Evolutionary conservation across 1,139 yeast species (phyloP).

Genomic region (Scheffersomyces illinoinensis): DNA sequence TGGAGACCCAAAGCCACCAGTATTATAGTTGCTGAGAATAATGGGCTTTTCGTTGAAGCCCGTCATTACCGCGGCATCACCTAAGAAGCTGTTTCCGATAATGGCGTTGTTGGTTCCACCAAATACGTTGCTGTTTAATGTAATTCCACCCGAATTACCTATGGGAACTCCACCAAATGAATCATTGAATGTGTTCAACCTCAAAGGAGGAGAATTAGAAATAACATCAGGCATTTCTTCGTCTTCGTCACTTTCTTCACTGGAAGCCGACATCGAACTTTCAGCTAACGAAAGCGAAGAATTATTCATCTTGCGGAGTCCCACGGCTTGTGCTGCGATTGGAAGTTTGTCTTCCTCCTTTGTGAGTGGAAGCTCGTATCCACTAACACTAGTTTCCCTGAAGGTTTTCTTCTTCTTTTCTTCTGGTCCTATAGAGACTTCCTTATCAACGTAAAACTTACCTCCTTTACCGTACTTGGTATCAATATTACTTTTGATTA

Average conservation of each 20-base stretch:
- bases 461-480: constrained; percentile 86
- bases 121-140: neutral
- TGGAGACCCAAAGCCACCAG: constrained; percentile 30
- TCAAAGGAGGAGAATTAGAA: constrained; percentile 28
- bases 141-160: neutral
- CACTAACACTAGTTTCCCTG: constrained; percentile 47
- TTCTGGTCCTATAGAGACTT: constrained; percentile 26
- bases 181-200: constrained; percentile 28
- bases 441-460: constrained; percentile 63
- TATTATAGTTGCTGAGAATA: constrained; percentile 3
- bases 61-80: neutral
- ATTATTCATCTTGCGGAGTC: neutral
- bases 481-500: constrained; percentile 72
- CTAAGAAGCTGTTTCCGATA: neutral
- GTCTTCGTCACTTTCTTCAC: constrained; percentile 42
- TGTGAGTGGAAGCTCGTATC: constrained; percentile 21
- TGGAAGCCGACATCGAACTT: constrained; percentile 8
- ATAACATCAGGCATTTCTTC: constrained; percentile 24
- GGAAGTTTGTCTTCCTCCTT: constrained; percentile 8
- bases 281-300: constrained; percentile 1
- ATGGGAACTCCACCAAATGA: constrained; percentile 5
- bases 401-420: constrained; percentile 20
- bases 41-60: neutral
- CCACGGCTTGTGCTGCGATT: neutral
- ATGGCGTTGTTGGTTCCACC: neutral